Evolutionary conservation across 441 rosid species (phyloP).

Genomic region (Macaranga tanarius): DNA sequence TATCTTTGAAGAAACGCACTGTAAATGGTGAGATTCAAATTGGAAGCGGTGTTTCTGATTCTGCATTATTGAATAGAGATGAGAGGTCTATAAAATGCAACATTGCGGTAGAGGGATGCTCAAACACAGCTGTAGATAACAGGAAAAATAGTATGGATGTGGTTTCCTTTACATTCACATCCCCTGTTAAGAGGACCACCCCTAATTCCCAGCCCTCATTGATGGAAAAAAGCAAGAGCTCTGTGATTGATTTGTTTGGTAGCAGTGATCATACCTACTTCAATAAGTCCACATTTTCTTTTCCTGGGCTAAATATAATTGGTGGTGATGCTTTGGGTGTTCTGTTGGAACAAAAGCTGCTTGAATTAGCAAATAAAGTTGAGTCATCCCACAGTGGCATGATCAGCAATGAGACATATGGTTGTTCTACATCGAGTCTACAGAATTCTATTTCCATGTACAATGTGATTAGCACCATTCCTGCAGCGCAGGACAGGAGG

Average conservation of each 20-base stretch:
- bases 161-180: slow-evolving; percentile 85
- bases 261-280: slow-evolving; percentile 25
- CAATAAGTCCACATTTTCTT: slow-evolving; percentile 26
- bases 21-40: slow-evolving; percentile 31
- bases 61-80: slow-evolving; percentile 37
- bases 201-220: slow-evolving; percentile 28
- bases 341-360: slow-evolving; percentile 79
- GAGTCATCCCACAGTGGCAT: slow-evolving; percentile 55
- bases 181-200: slow-evolving; percentile 58
- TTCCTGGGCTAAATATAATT: slow-evolving; percentile 42
- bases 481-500: slow-evolving; percentile 35
- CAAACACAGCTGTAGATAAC: slow-evolving; percentile 32
- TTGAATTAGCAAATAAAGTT: slow-evolving; percentile 61
- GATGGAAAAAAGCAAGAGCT: slow-evolving; percentile 27
- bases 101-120: slow-evolving; percentile 35
- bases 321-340: slow-evolving; percentile 54
- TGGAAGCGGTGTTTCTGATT: slow-evolving; percentile 33
- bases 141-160: slow-evolving; percentile 63
- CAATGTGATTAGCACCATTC: slow-evolving; percentile 31
- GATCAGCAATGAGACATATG: slow-evolving; percentile 43
- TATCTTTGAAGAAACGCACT: slow-evolving; percentile 39
- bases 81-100: slow-evolving; percentile 43
- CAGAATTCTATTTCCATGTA: slow-evolving; percentile 36
- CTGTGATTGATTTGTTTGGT: slow-evolving; percentile 27
- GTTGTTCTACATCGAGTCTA: slow-evolving; percentile 43